Evolutionary conservation across 352 stramenopile genomes (phyloP), one percentile per base, ranked within the genome.

Genomic region (Vaucheria bursata): DNA sequence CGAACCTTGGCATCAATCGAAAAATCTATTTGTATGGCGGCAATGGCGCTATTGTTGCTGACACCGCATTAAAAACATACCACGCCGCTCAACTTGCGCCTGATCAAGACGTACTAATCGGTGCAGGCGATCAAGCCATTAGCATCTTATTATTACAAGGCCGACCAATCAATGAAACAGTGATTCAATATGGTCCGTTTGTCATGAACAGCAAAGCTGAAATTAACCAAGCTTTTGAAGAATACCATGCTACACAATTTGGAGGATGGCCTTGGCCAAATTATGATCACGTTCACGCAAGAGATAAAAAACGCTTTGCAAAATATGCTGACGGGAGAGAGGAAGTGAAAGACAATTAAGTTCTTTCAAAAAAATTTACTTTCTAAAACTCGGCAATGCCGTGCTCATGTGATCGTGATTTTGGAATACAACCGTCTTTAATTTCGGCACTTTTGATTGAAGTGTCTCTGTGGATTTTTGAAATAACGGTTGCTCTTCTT

Each of bases 171-270:
- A 71, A 82, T 36, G 89, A 93, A 81, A 87, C 88, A 12, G 87
- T 93, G 3, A 88, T 83, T 4, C 86, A 90, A 74, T 79, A 90
- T 71, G 89, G 89, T 31, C 89, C 89, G 0, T 92, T 93, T 81
- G 89, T 91, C 0, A 93, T 93, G 89, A 91, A 91, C 81, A 90
- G 86, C 32, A 71, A 74, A 33, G 50, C 84, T n/a, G 88, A 92
- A 80, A 91, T 93, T 71, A 5, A 75, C 34, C 78, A 92, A 75
- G 85, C 87, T 8, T 90, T 91, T 75, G 49, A 50, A 1, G 89
- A 92, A 81, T 92, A 91, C 81, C 77, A 83, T 75, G 49, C 38
- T 36, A 91, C 88, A 5, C 33, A 87, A 71, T 90, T 92, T 82
- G 88, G 88, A 36, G 85, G 85, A 0, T 90, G 87, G 87, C 85